Percentiles rank a stretch among this genome's conserved stretches.
Evolutionary conservation across 768 basidiomycete species (phyloP).

Genomic region (Tylopilus felleus): DNA sequence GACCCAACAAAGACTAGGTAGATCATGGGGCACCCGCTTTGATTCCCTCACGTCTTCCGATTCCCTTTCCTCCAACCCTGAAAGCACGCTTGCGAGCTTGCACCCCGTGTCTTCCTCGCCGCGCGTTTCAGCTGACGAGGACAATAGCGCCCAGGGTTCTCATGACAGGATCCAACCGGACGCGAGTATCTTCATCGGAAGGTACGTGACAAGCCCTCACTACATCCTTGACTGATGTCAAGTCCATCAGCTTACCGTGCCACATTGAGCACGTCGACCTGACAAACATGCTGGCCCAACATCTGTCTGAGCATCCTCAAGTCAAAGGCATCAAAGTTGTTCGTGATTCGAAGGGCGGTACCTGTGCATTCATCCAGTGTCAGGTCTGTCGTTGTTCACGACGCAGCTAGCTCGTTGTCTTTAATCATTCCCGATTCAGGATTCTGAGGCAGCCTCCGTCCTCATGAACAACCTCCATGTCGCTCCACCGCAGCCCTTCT

Average conservation of each 20-base stretch:
- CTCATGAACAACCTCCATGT: constrained; percentile 61
- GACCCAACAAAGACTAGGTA: constrained; percentile 43
- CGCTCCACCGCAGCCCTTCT: constrained; percentile 55
- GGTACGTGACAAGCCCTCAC: constrained; percentile 39
- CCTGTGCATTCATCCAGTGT: constrained; percentile 86
- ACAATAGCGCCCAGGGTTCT: constrained; percentile 34
- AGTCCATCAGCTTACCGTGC: constrained; percentile 55
- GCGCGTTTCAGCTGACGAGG: constrained; percentile 18
- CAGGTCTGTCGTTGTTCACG: constrained; percentile 46
- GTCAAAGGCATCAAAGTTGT: constrained; percentile 69
- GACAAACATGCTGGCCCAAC: constrained; percentile 54
- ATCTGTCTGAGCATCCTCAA: constrained; percentile 63
- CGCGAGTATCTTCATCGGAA: constrained; percentile 82
- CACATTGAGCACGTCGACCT: constrained; percentile 64
- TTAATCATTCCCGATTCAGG: constrained; percentile 35
- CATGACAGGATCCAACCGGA: constrained; percentile 59
- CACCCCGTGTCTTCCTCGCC: constrained; percentile 16
- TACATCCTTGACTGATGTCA: constrained; percentile 6
- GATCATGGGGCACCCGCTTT: constrained; percentile 72
- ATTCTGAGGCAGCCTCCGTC: constrained; percentile 51
- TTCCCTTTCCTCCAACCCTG: constrained; percentile 39
- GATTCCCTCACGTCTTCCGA: constrained; percentile 57
- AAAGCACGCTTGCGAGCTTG: constrained; percentile 8
- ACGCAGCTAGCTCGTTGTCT: not conserved
- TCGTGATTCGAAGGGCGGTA: constrained; percentile 70